These are phyloP conservation scores for Cutaneotrichosporon spelunceum DNA, from an alignment of 1,284 basidiomycete species.

Conservation along the genomic window DNA sequence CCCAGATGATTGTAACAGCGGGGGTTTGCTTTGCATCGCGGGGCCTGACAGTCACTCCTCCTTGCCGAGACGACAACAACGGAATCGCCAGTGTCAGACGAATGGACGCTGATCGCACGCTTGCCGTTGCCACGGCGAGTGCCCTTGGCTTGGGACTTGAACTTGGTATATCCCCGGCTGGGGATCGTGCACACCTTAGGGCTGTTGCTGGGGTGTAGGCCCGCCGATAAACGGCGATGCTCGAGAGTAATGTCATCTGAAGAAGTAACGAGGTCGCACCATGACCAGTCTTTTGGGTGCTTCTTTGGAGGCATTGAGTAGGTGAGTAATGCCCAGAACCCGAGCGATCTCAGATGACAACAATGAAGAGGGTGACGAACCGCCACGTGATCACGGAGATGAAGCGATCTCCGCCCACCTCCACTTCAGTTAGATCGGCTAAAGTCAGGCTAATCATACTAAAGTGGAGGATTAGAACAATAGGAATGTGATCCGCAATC, in stretches of 20 bases:
- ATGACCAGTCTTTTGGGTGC: constrained; percentile 56
- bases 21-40: constrained; percentile 67
- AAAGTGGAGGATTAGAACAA: neutral
- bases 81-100: neutral
- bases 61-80: constrained; percentile 4
- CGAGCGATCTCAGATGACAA: neutral
- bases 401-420: neutral
- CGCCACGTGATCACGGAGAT: neutral
- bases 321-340: neutral
- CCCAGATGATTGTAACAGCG: constrained; percentile 81
- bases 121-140: neutral
- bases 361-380: neutral
- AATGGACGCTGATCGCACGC: neutral
- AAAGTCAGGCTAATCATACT: neutral
- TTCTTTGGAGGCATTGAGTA: neutral
- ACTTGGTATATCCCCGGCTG: neutral
- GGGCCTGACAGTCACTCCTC: constrained; percentile 57
- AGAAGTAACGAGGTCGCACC: constrained; percentile 19
- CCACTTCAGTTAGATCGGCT: neutral
- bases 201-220: neutral
- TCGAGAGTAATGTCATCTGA: constrained; percentile 36
- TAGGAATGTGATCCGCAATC: neutral
- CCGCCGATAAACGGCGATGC: neutral
- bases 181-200: neutral
- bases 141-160: neutral